Conservation (phyloP, 1,284 basidiomycete genomes). For the Tilletia setariae region DNA sequence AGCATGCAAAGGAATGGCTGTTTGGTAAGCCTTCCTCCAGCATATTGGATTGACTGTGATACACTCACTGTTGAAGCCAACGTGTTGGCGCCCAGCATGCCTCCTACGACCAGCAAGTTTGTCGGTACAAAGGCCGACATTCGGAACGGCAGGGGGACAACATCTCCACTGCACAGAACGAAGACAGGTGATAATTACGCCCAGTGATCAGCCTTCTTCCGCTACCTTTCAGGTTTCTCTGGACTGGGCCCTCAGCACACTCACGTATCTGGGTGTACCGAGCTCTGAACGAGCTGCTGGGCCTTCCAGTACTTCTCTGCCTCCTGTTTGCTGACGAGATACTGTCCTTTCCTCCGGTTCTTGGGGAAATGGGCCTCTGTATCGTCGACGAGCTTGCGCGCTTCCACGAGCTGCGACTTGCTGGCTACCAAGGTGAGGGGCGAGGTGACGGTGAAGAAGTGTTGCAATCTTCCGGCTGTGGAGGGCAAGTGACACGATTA, state of each 20-base stretch:
- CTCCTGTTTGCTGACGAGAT: constrained; percentile 26
- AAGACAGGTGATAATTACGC: neutral
- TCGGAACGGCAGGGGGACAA: constrained; percentile 58
- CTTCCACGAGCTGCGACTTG: constrained; percentile 27
- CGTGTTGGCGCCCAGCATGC: constrained; percentile 59
- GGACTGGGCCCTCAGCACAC: neutral
- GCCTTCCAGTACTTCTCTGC: constrained; percentile 39
- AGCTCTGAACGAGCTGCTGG: constrained; percentile 53
- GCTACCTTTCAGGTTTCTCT: neutral
- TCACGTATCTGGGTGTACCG: constrained; percentile 57
- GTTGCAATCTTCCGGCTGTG: constrained; percentile 56
- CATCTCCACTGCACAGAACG: constrained; percentile 27
- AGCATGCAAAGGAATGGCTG: constrained; percentile 43
- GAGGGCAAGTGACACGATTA: neutral
- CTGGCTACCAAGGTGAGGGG: constrained; percentile 60
- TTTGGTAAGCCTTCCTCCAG: too few relatives aligned
- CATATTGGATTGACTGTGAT: too few relatives aligned
- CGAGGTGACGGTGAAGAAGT: constrained; percentile 60
- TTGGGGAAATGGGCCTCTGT: constrained; percentile 30
- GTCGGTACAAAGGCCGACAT: constrained; percentile 61
- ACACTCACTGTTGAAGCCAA: constrained; percentile 23
- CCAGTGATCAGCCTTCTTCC: neutral
- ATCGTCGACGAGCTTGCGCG: constrained; percentile 27
- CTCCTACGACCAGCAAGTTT: constrained; percentile 58
- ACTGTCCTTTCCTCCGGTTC: constrained; percentile 22